Conservation (phyloP, 2,329 filamentous ascomycete species). For the Ophiostoma ulmi region DNA sequence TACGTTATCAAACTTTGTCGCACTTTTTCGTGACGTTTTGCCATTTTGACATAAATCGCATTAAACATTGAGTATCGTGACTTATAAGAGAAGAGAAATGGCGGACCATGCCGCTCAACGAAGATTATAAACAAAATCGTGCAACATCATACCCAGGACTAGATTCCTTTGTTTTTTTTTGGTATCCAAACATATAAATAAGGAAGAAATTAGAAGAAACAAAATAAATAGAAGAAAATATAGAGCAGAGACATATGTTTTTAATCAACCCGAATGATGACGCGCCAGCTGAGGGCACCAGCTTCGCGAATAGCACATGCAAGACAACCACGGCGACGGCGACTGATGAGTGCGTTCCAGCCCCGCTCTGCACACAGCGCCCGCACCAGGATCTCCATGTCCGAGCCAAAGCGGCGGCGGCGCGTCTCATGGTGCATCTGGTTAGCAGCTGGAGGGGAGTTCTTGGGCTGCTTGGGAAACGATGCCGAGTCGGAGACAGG, state of each 20-base stretch:
- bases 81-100: background rate
- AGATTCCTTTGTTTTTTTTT: background rate
- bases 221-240: background rate
- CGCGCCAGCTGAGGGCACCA: conserved; percentile 61
- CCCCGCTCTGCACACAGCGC: conserved; percentile 70
- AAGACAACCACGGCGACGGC: conserved; percentile 62
- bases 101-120: background rate
- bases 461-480: background rate
- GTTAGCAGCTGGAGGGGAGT: conserved; percentile 1
- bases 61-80: background rate
- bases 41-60: background rate
- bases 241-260: background rate
- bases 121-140: background rate
- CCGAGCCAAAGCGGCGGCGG: conserved; percentile 55
- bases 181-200: conserved; percentile 25
- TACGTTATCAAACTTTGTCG: background rate
- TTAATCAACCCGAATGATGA: conserved; percentile 58
- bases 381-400: conserved; percentile 64
- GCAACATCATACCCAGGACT: background rate
- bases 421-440: conserved; percentile 55
- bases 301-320: conserved; percentile 72
- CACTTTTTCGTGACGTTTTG: background rate
- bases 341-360: conserved; percentile 67
- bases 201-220: background rate
- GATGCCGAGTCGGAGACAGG: too few relatives aligned